phyloP scores from a whole-genome alignment of 805 yeast genomes.

The Candida pini region DNA sequence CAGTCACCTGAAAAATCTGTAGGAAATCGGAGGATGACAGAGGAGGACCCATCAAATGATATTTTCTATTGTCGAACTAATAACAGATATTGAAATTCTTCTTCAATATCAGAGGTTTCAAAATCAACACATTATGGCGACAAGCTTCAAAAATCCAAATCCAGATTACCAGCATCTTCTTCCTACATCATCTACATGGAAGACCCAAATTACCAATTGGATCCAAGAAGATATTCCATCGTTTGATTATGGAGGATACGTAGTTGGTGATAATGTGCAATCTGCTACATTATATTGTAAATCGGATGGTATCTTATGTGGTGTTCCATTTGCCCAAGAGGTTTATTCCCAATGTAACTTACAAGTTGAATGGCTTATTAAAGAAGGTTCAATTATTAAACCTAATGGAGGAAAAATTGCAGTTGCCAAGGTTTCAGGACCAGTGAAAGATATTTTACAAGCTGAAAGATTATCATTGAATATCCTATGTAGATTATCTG shows the following conservation, averaged over 20 bases:
- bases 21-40: too few species aligned
- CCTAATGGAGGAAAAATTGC: slow-evolving; percentile 52
- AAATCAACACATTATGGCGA: slow-evolving; percentile 1
- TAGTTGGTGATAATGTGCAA: slow-evolving; percentile 74
- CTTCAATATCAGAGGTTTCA: too few species aligned
- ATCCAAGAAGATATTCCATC: slow-evolving; percentile 87
- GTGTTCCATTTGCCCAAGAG: slow-evolving; percentile 86
- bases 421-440: slow-evolving; percentile 76
- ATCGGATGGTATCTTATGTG: slow-evolving; percentile 72
- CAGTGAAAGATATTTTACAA: slow-evolving; percentile 69
- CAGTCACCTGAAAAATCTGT: too few species aligned
- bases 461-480: slow-evolving; percentile 88
- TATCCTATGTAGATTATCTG: slow-evolving; percentile 75
- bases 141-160: slow-evolving; percentile 24
- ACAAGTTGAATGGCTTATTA: slow-evolving; percentile 61
- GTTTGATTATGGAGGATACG: slow-evolving; percentile 91
- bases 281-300: slow-evolving; percentile 79
- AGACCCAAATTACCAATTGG: slow-evolving; percentile 67
- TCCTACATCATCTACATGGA: slow-evolving; percentile 80
- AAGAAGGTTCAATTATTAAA: slow-evolving; percentile 61
- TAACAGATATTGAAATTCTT: too few species aligned
- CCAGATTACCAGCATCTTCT: slow-evolving; percentile 46
- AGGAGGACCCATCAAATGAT: too few species aligned
- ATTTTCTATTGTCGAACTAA: too few species aligned
- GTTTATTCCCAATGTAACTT: slow-evolving; percentile 74